Evolutionary conservation across 2,329 filamentous ascomycete genomes (phyloP).

Genomic region (Paracoccidioides lutzii): DNA sequence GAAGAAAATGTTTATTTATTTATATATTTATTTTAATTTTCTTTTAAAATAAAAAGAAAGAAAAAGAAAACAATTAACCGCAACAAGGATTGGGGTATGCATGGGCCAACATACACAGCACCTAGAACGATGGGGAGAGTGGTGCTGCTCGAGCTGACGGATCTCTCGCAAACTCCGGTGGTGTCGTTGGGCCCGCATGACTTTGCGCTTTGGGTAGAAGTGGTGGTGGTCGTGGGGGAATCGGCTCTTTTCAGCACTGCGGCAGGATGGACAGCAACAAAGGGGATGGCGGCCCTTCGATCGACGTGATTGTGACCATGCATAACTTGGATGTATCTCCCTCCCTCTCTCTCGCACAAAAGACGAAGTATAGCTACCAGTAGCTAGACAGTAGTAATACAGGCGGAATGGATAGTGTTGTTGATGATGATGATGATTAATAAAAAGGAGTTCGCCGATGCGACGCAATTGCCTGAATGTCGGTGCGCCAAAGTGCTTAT

Average conservation of each 20-base stretch:
- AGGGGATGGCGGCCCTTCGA: conserved; percentile 3
- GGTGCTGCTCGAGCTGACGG: conserved; percentile 41
- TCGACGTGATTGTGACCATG: not conserved
- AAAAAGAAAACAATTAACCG: not conserved
- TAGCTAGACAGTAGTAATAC: too few relatives aligned
- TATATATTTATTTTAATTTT: not conserved
- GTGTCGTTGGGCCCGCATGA: conserved; percentile 16
- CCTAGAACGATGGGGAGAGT: conserved; percentile 56
- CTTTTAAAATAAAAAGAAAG: not conserved
- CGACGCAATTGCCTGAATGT: too few relatives aligned
- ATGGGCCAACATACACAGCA: conserved; percentile 49
- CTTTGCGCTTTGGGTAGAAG: conserved; percentile 7
- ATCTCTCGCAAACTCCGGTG: conserved; percentile 44
- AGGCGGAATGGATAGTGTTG: too few relatives aligned
- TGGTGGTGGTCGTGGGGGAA: conserved; percentile 9
- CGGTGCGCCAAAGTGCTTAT: too few relatives aligned
- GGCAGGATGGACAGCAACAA: not conserved
- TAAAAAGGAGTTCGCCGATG: too few relatives aligned
- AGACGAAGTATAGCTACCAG: not conserved
- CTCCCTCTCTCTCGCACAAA: conserved; percentile 7
- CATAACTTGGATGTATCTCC: not conserved
- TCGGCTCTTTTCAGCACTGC: not conserved
- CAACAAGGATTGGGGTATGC: not conserved
- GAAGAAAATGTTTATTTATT: not conserved
- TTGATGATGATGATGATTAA: too few relatives aligned